phyloP scores from a whole-genome alignment of 78 protist genomes.

The Speleostelium caveatum region DNA sequence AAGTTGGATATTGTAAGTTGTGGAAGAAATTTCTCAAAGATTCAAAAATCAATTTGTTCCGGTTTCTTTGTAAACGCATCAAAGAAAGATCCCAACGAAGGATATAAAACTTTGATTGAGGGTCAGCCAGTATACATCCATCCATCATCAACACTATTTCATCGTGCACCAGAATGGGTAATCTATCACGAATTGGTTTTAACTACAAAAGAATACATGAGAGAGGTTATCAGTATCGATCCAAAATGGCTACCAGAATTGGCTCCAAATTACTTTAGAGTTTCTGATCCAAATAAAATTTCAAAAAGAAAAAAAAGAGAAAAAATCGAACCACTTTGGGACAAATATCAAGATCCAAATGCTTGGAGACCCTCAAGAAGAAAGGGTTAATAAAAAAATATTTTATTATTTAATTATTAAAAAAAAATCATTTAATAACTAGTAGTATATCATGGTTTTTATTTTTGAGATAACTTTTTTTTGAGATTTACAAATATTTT shows the following conservation, averaged over 20 bases:
- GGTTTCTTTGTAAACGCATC: conserved; percentile 98
- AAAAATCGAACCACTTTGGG: conserved; percentile 96
- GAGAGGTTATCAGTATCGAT: conserved; percentile 93
- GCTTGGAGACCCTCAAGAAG: conserved; percentile 95
- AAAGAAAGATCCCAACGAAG: conserved; percentile 98
- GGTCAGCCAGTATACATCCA: conserved; percentile 96
- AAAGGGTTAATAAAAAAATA: conserved; percentile 18
- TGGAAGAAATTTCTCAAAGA: conserved; percentile 88
- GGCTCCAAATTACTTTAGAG: conserved; percentile 94
- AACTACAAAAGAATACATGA: conserved; percentile 99
- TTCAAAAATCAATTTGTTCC: conserved; percentile 92
- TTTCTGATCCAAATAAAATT: conserved; percentile 89
- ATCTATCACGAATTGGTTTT: conserved; percentile 95
- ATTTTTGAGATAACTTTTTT: no score
- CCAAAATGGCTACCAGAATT: conserved; percentile 98
- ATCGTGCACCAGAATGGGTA: conserved; percentile 96
- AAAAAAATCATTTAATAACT: no score
- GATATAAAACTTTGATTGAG: conserved; percentile 95
- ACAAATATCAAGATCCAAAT: conserved; percentile 88
- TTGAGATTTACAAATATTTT: no score
- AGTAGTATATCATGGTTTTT: no score
- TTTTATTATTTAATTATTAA: no score
- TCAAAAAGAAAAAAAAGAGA: conserved; percentile 91
- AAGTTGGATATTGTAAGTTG: conserved; percentile 87
- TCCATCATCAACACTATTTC: conserved; percentile 96